phyloP scores from a whole-genome alignment of 2,329 filamentous ascomycete species.

The Emericellopsis atlantica region DNA sequence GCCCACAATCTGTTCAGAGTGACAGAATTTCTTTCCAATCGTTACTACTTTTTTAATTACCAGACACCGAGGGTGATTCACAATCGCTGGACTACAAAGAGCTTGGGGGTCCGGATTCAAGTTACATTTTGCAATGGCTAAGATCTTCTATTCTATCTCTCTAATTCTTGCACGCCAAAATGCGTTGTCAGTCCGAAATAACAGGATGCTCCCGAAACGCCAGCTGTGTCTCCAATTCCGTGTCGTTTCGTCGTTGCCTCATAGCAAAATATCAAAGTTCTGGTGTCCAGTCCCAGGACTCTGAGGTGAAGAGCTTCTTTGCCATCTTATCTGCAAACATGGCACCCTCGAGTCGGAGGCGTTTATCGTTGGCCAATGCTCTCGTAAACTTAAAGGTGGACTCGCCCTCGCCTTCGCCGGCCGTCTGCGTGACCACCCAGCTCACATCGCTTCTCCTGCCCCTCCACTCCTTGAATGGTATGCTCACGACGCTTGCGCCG shows the following conservation, averaged over 20 bases:
- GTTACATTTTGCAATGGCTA: neutral
- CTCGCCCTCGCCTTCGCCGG: slow-evolving; percentile 4
- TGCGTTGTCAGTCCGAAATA: neutral
- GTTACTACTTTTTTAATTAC: neutral
- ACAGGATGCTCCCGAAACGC: too few relatives aligned
- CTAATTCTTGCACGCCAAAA: neutral
- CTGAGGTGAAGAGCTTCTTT: slow-evolving; percentile 39
- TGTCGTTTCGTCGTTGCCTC: neutral
- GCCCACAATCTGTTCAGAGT: too few relatives aligned
- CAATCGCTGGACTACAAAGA: slow-evolving; percentile 2
- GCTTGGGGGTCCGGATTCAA: slow-evolving; percentile 1
- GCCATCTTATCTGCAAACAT: slow-evolving; percentile 39
- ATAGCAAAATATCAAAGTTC: slow-evolving; percentile 17
- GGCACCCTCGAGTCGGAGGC: slow-evolving; percentile 33
- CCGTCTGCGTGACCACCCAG: slow-evolving; percentile 20
- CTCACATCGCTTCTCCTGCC: slow-evolving; percentile 22
- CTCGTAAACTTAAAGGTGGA: slow-evolving; percentile 36
- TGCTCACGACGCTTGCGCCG: slow-evolving; percentile 27
- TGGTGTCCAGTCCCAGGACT: slow-evolving; percentile 47
- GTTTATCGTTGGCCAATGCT: slow-evolving; percentile 33
- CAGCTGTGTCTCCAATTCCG: too few relatives aligned
- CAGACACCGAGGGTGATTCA: neutral
- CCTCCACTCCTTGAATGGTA: slow-evolving; percentile 34
- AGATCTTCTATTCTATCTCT: neutral
- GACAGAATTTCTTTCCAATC: neutral